Base-by-base conservation (phyloP, 1,284 basidiomycete genomes). In the Retiboletus flavoniger region DNA sequence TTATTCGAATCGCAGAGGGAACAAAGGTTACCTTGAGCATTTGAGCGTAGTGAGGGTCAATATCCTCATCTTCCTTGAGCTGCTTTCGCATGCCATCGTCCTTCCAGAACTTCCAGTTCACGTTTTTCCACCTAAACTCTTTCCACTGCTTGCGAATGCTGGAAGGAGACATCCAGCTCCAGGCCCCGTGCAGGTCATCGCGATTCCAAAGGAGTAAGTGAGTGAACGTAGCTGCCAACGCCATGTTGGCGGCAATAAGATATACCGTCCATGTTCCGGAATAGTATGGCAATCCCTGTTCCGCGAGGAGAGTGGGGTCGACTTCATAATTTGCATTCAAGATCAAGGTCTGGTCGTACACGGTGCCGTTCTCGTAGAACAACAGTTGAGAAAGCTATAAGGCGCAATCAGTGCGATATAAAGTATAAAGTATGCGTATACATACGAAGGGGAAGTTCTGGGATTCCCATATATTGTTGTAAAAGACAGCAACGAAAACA, bases 41-140 rank as follows among this genome's bases (percentile, higher is more conserved):
- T 58, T 80, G 66, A n/a, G 69, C 69, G 53, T 81, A 82, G 60
- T 83, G 81, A 16, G 80, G 80, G 57, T 82, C 81, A 10, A 76
- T 59, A 31, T 73, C 70, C 35, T 71, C 64, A 35, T 68, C 63
- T 6, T 60, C 60, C 2, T 57, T 54, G 2, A 56, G 51, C 13
- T 67, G 54, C 4, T 70, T 60, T 26, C 72, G 68, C 55, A 72
- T 68, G 9, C 76, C 76, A 52, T 74, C 66, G 44, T 75, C 67
- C 38, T 63, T 56, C 79, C 80, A 81, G 66, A 81, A 73, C 46
- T 62, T 71, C 73, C 73, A 78, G 47, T 76, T 62, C 54, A 78
- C 70, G 32, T 64, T 66, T 7, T 59, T 38, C 63, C 60, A 66
- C 11, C 19, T 46, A 9, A 61, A 59, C 16, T 53, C 50, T 45